A percentile compares a stretch with the other conserved stretches of the same genome.
phyloP scores from a whole-genome alignment of 805 yeast species.

The Yamadazyma insecticola region DNA sequence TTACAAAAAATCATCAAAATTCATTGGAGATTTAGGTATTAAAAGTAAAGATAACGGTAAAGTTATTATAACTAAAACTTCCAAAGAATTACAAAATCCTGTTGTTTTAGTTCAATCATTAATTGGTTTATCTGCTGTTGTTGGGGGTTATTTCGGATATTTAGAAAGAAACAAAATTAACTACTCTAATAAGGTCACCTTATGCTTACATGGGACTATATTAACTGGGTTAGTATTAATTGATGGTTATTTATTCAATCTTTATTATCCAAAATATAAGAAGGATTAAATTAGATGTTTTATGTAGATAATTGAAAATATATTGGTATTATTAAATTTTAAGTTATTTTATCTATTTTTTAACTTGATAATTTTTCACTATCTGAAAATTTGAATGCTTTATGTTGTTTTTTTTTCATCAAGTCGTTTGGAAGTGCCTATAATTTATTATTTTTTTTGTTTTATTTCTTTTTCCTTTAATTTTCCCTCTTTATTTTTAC shows the following conservation, averaged over 20 bases:
- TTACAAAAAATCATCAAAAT: background rate
- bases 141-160: slow-evolving; percentile 47
- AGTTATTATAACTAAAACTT: background rate
- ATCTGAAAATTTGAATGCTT: too few relatives aligned
- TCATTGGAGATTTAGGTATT: slow-evolving; percentile 6
- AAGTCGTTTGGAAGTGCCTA: too few relatives aligned
- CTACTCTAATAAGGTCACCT: slow-evolving; percentile 40
- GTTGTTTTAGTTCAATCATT: slow-evolving; percentile 53
- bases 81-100: slow-evolving; percentile 53
- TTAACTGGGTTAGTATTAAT: slow-evolving; percentile 50
- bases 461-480: too few relatives aligned
- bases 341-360: too few relatives aligned
- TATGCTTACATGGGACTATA: slow-evolving; percentile 47
- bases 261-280: slow-evolving; percentile 52
- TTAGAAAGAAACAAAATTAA: slow-evolving; percentile 47
- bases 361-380: too few relatives aligned
- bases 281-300: too few relatives aligned
- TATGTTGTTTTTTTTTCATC: too few relatives aligned
- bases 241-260: slow-evolving; percentile 51
- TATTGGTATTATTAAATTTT: too few relatives aligned
- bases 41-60: background rate
- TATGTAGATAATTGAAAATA: too few relatives aligned
- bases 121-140: slow-evolving; percentile 43
- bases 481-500: too few relatives aligned
- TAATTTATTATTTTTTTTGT: too few relatives aligned